Evolutionary conservation across 345 rosid genomes (phyloP).

Genomic region (Excoecaria agallocha): DNA sequence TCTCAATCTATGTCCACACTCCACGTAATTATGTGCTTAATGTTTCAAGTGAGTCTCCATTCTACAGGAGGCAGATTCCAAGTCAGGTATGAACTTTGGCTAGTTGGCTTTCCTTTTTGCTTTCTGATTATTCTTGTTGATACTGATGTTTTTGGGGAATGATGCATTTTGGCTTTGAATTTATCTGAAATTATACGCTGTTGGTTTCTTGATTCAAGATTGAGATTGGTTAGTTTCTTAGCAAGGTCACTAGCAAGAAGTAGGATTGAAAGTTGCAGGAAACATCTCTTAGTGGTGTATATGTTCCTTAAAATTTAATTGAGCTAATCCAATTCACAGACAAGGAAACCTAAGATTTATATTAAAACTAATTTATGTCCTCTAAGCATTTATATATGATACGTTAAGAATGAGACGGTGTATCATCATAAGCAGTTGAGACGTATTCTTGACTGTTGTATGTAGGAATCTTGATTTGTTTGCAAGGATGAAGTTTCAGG

Average conservation of each 20-base stretch:
- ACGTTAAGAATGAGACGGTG: background rate
- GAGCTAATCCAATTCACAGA: background rate
- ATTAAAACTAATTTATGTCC: too few relatives aligned
- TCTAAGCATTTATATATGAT: background rate
- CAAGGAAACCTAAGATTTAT: background rate
- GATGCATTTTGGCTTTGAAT: background rate
- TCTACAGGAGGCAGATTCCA: slow-evolving; percentile 66
- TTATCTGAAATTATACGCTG: background rate
- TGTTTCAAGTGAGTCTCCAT: slow-evolving; percentile 58
- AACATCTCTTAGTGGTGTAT: background rate
- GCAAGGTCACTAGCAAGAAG: background rate
- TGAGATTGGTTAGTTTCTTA: background rate
- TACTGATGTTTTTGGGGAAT: too few relatives aligned
- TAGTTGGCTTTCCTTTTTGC: too few relatives aligned
- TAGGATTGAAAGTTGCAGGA: too few relatives aligned
- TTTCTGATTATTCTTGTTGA: too few relatives aligned
- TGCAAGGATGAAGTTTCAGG: background rate
- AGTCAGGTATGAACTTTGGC: slow-evolving; percentile 57
- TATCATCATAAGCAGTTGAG: too few relatives aligned
- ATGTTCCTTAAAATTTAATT: background rate
- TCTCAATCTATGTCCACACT: slow-evolving; percentile 67
- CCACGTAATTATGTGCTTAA: slow-evolving; percentile 48
- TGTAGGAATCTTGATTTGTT: background rate
- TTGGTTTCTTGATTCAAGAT: background rate
- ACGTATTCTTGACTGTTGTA: too few relatives aligned